Evolutionary conservation across 2,329 filamentous ascomycete species (phyloP).

Genomic region (Penicillium brevicompactum): DNA sequence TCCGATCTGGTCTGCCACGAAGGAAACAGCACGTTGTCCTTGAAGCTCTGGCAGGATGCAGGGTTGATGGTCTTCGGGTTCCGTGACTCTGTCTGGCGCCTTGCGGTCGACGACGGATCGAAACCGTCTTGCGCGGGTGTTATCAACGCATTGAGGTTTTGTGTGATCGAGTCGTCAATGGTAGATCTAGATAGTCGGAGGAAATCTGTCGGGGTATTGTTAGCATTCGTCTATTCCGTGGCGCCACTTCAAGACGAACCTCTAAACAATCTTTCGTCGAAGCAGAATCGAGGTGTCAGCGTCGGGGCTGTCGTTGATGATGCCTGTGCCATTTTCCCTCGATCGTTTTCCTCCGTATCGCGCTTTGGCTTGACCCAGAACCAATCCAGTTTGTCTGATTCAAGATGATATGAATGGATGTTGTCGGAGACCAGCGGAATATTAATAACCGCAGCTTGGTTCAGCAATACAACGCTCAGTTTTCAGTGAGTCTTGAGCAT

Average conservation of each 20-base stretch:
- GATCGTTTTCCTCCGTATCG: conserved; percentile 17
- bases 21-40: conserved; percentile 77
- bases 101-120: conserved; percentile 75
- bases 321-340: conserved; percentile 42
- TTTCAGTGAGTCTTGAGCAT: not conserved
- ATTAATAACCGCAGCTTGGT: not conserved
- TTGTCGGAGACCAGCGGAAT: not conserved
- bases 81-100: conserved; percentile 57
- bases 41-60: conserved; percentile 70
- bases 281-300: conserved; percentile 76
- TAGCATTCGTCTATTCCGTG: conserved; percentile 14
- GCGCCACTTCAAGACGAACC: conserved; percentile 51
- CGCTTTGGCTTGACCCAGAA: conserved; percentile 37
- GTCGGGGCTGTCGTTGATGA: conserved; percentile 49
- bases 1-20: conserved; percentile 83
- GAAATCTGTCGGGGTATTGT: conserved; percentile 80
- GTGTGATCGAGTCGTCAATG: conserved; percentile 90
- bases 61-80: conserved; percentile 59
- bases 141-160: conserved; percentile 86
- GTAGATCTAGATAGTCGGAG: conserved; percentile 79
- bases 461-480: not conserved
- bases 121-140: conserved; percentile 73
- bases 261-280: conserved; percentile 68
- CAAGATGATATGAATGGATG: not conserved
- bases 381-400: conserved; percentile 41